Evolutionary conservation across 2,329 filamentous ascomycete species (phyloP).

Genomic region (Verticillium nonalfalfae): DNA sequence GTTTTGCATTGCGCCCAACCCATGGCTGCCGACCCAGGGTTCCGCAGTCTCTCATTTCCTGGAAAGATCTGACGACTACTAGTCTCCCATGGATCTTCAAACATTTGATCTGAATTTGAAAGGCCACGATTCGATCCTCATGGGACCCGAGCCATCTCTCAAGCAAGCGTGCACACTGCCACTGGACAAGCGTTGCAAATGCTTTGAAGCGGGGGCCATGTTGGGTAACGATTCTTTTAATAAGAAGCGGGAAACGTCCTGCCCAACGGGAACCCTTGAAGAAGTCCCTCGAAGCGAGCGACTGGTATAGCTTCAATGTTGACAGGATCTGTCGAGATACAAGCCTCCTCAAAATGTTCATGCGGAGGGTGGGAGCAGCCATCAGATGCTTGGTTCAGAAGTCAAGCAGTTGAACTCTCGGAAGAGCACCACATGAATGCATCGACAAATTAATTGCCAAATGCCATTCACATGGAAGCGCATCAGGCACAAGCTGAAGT

Average conservation of each 20-base stretch:
- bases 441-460: constrained; percentile 1
- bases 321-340: background rate
- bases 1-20: too few species aligned
- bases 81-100: too few species aligned
- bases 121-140: too few species aligned
- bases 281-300: constrained; percentile 1
- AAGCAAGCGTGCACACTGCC: constrained; percentile 18
- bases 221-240: constrained; percentile 28
- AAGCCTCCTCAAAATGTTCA: constrained; percentile 2
- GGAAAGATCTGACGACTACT: too few species aligned
- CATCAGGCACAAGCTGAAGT: too few species aligned
- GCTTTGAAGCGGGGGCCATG: constrained; percentile 24
- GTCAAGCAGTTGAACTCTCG: constrained; percentile 1
- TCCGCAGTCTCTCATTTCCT: too few species aligned
- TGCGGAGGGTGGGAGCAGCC: constrained; percentile 1
- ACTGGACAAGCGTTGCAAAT: constrained; percentile 24
- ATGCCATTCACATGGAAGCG: too few species aligned
- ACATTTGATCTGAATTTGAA: too few species aligned
- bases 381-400: constrained; percentile 1
- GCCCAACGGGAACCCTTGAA: background rate
- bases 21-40: too few species aligned
- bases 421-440: constrained; percentile 3
- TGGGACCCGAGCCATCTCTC: background rate
- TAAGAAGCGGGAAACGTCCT: constrained; percentile 16
- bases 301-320: constrained; percentile 1